phyloP scores from a whole-genome alignment of 352 stramenopile species.

The Phytophthora idaei region DNA sequence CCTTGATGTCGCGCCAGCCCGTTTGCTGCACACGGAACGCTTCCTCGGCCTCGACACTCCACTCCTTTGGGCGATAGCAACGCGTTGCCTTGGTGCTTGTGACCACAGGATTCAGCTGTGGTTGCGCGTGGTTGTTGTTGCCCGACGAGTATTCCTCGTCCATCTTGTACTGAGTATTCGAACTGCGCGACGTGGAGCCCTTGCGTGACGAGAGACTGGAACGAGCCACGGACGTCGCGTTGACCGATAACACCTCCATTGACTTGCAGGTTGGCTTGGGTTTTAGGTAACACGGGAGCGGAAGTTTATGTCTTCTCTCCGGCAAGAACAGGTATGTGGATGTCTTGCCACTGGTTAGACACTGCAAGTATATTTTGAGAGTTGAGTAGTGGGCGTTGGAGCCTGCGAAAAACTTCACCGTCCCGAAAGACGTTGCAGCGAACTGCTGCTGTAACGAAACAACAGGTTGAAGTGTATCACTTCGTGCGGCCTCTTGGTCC shows the following conservation, averaged over 20 bases:
- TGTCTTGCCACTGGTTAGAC: background rate
- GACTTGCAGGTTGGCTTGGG: background rate
- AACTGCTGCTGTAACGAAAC: background rate
- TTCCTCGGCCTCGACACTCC: conserved; percentile 71
- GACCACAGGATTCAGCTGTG: conserved; percentile 41
- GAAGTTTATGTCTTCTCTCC: background rate
- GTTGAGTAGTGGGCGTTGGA: background rate
- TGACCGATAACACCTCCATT: conserved; percentile 49
- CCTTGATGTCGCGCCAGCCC: conserved; percentile 76
- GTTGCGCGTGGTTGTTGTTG: conserved; percentile 28
- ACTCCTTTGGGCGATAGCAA: conserved; percentile 74
- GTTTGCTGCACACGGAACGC: conserved; percentile 78
- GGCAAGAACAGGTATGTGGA: background rate
- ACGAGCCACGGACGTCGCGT: conserved; percentile 36
- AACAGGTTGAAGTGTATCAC: background rate
- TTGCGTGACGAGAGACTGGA: conserved; percentile 47
- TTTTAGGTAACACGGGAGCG: background rate
- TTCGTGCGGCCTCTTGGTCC: background rate
- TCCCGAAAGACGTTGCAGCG: background rate
- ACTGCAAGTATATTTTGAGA: conserved; percentile 1
- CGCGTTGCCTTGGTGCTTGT: conserved; percentile 59
- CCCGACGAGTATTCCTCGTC: conserved; percentile 47
- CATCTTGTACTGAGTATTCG: conserved; percentile 58
- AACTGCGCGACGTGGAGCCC: conserved; percentile 17
- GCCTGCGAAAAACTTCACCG: conserved; percentile 14